Evolutionary conservation across 495 filamentous ascomycete species (phyloP).

Genomic region (Penicillium atrosanguineum): DNA sequence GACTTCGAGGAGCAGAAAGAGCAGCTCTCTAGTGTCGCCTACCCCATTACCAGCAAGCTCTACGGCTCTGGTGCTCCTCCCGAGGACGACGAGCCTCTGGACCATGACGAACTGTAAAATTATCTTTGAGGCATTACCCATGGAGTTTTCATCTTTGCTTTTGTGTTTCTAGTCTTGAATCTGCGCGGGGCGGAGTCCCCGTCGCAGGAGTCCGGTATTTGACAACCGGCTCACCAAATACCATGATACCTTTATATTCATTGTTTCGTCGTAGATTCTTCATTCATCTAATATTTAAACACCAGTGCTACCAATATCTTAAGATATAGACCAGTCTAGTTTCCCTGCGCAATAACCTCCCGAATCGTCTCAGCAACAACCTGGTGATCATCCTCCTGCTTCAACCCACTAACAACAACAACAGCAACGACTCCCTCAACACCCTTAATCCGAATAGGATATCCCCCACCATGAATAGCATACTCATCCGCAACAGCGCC

Average conservation of each 20-base stretch:
- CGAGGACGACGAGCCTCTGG: slow-evolving; percentile 64
- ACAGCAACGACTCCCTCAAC: slow-evolving; percentile 73
- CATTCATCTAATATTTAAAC: background rate
- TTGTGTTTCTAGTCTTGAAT: slow-evolving; percentile 24
- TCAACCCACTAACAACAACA: slow-evolving; percentile 71
- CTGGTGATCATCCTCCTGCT: slow-evolving; percentile 74
- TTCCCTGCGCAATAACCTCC: slow-evolving; percentile 37
- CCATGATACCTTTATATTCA: slow-evolving; percentile 34
- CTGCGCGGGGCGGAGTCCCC: slow-evolving; percentile 12
- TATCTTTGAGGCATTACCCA: slow-evolving; percentile 40
- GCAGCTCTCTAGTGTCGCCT: slow-evolving; percentile 93
- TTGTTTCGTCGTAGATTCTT: background rate
- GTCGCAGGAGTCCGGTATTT: slow-evolving; percentile 16
- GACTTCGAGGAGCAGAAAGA: slow-evolving; percentile 99
- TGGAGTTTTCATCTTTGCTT: slow-evolving; percentile 39
- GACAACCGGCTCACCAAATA: slow-evolving; percentile 21
- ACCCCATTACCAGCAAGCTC: slow-evolving; percentile 98
- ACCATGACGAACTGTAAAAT: slow-evolving; percentile 89
- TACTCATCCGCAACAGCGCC: slow-evolving; percentile 56
- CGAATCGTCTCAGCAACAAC: slow-evolving; percentile 65
- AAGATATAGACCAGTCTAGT: slow-evolving; percentile 2
- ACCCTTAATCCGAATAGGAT: slow-evolving; percentile 64
- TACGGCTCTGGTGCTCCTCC: slow-evolving; percentile 65
- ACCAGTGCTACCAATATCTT: no score
- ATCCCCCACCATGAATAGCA: slow-evolving; percentile 73